These are phyloP conservation scores for Ceratocystis huliohia DNA, from an alignment of 2,329 filamentous ascomycete species.

Conservation along the genomic window DNA sequence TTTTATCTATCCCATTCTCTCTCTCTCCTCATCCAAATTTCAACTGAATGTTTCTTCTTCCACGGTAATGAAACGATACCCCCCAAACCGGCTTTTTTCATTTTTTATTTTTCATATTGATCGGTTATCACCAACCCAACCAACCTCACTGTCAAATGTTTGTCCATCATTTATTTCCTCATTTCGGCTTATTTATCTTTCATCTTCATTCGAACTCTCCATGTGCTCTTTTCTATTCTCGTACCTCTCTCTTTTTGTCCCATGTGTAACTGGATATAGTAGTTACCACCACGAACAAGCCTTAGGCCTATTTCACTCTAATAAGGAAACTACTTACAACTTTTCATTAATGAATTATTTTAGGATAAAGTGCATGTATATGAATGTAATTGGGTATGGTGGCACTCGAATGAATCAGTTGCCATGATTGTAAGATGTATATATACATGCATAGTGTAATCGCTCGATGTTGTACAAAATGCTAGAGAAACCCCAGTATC, in stretches of 20 bases:
- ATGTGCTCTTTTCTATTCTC: background rate
- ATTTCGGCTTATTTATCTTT: conserved; percentile 1
- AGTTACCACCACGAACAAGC: no score
- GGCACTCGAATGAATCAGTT: background rate
- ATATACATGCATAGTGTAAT: background rate
- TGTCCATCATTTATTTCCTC: background rate
- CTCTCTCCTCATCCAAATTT: background rate
- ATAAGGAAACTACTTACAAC: background rate
- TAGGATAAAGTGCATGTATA: no score
- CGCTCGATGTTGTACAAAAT: conserved; percentile 9
- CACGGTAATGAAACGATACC: conserved; percentile 15
- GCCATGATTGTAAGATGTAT: background rate
- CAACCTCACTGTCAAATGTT: background rate
- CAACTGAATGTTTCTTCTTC: conserved; percentile 3
- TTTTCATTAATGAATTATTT: background rate
- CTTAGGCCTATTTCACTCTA: background rate
- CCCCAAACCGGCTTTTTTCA: background rate
- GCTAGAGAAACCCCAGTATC: conserved; percentile 3
- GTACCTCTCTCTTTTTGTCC: background rate
- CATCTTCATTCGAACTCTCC: background rate
- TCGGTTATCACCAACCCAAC: background rate
- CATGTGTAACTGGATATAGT: no score
- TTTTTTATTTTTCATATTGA: background rate
- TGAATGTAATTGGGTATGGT: background rate
- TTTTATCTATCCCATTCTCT: background rate